Base-by-base conservation (phyloP, 306 rosid species). In the Casuarina equisetifolia region DNA sequence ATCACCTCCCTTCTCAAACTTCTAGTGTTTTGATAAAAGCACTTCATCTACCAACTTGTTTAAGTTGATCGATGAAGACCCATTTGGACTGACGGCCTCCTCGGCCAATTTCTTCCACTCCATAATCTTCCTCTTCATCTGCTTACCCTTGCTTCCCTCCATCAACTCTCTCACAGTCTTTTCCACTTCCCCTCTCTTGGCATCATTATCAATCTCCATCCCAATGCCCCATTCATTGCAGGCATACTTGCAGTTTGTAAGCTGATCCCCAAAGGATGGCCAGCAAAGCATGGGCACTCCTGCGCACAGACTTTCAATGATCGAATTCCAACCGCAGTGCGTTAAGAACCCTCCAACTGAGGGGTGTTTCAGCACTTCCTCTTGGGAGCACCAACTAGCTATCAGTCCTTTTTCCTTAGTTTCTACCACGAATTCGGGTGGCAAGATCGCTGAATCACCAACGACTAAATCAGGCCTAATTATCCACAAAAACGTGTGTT, bases 371-470 rank as follows among this genome's bases (percentile, higher is more conserved):
- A 77, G 55, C 6, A 77, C 74, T 20, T 77, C 55, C 67, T 68
- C 55, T 77, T 77, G 74, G 16, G 69, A 67, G 52, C 80, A 68
- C 80, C 80, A 77, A 68, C 74, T 69, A n/a, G 69, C 13, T 49
- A 77, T 77, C 2, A 68, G 9, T 1, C 80, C 68, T 53, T 74
- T 76, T 53, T 16, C 80, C 58, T 42, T 39, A 15, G 44, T 76
- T 54, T 68, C 66, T 8, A 11, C 54, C 36, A 12, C 32, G 35
- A 76, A 76, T 36, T 68, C 80, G 2, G 8, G 6, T 25, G 40
- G 80, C 6, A 76, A 68, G 55, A 43, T 53, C 0, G 58, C 4
- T 2, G 50, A 43, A 16, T 55, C 57, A 25, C 58, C 49, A 1
- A 1, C 48, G 17, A 77, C 70, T 16, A 40, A 39, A 45, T 77